Conservation (phyloP, 495 filamentous ascomycete genomes). For the Podospora sp. region DNA sequence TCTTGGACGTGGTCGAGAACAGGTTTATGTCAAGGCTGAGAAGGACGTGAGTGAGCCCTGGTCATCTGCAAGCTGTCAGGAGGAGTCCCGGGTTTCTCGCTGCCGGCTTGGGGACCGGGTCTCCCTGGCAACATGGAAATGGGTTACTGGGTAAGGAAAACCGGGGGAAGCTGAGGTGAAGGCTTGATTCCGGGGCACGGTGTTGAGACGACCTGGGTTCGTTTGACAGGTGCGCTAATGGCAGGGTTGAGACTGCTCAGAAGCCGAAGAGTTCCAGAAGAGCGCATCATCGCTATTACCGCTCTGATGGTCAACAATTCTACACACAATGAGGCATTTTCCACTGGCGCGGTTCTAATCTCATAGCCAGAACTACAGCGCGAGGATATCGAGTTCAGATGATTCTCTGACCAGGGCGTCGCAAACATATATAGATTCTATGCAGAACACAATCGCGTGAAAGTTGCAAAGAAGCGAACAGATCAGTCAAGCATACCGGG, state of each 20-base stretch:
- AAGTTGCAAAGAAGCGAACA: background rate
- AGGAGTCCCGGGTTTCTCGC: background rate
- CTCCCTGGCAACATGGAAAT: background rate
- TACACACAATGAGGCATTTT: no score
- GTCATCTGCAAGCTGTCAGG: background rate
- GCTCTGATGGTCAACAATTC: no score
- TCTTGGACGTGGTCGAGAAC: background rate
- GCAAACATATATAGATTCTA: background rate
- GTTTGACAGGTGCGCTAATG: background rate
- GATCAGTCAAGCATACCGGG: background rate
- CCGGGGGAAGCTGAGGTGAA: background rate
- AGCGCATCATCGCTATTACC: no score
- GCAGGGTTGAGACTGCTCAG: background rate
- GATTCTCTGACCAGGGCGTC: background rate
- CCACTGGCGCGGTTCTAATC: background rate
- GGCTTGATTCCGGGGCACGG: background rate
- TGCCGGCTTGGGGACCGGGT: background rate
- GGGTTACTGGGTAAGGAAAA: background rate
- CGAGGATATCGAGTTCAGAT: background rate
- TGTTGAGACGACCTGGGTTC: background rate
- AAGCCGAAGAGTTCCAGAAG: no score
- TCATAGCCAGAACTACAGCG: background rate
- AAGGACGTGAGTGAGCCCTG: background rate
- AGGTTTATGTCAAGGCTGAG: background rate
- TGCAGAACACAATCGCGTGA: background rate